Base-by-base conservation (phyloP, 495 filamentous ascomycete genomes). In the Trichoderma reesei region DNA sequence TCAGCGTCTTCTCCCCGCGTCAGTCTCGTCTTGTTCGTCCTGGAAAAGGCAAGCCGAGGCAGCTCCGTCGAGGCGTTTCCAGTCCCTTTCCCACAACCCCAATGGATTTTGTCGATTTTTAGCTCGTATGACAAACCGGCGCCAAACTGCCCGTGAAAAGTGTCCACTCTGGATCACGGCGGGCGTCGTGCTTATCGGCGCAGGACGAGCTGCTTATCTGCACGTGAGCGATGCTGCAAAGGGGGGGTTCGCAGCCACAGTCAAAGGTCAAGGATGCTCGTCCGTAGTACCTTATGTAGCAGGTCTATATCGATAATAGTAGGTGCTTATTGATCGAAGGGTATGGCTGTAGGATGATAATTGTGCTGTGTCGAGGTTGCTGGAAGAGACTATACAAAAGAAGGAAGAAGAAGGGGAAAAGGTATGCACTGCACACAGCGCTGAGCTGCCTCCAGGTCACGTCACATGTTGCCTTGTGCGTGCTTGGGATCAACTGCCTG, bases 71-170 rank as follows among this genome's bases (percentile, higher is more conserved):
- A 26, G 26, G 26, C 26, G 26, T 26, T 26, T 26, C 26, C 26
- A 20, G 5, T 14, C 11, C 13, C 42, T 46, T 46, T 46, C 51
- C 51, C 26, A 33, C 51, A 33, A 56, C 51, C 51, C 51, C 51
- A 34, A 56, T 56, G 26, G 1, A 26, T 26, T 26, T 26, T 26
- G 34, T 56, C 11, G 34, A 13, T 56, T 56, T 56, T 56, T 56
- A 56, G 51, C 51, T 56, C 51, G 51, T 56, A 56, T 56, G 51
- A 56, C 51, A 56, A 56, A 56, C 51, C 51, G 26, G 26, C 26
- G 26, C 26, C 26, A 26, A 31, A 56, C 7, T 33, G 51, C 51
- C 34, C 11, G 51, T 56, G 51, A 56, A 26, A 26, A 33, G 51
- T 56, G 51, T 56, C 51, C 51, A 56, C 26, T 26, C 26, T 26